Percentiles rank a stretch among this genome's conserved stretches.
These are phyloP conservation scores for Stylosanthes scabra DNA, from an alignment of 331 rosid genomes.

Conservation along the genomic window DNA sequence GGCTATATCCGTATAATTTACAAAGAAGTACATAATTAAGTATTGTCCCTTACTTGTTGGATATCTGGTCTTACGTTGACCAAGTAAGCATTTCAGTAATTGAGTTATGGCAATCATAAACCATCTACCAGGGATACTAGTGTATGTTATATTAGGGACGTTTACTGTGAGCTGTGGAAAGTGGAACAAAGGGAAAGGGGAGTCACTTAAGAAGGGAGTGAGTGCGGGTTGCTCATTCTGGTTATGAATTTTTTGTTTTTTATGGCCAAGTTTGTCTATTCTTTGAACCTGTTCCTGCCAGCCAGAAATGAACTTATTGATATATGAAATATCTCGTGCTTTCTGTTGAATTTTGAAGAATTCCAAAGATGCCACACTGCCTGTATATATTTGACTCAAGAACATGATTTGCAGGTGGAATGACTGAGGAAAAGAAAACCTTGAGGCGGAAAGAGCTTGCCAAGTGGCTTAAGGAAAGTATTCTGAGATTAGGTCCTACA, in stretches of 20 bases:
- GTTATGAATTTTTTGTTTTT: neutral
- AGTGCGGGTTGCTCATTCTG: constrained; percentile 22
- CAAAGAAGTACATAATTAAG: neutral
- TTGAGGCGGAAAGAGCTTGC: constrained; percentile 64
- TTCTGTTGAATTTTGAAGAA: constrained; percentile 27
- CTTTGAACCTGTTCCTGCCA: neutral
- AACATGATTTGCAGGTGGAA: constrained; percentile 68
- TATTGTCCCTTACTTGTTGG: neutral
- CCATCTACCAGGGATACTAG: neutral
- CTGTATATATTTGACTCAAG: constrained; percentile 30
- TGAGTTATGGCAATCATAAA: neutral
- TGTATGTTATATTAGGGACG: neutral
- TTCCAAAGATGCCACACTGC: constrained; percentile 1
- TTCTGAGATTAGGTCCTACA: constrained; percentile 53
- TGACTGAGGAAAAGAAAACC: constrained; percentile 84
- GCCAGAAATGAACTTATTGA: constrained; percentile 4
- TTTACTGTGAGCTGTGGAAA: constrained; percentile 8
- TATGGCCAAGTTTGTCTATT: constrained; percentile 6
- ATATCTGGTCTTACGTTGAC: constrained; percentile 9
- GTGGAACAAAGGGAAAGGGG: neutral
- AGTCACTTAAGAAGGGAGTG: constrained; percentile 2
- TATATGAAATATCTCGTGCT: constrained; percentile 10
- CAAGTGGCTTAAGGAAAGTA: constrained; percentile 54
- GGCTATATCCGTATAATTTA: no score
- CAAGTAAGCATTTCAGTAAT: constrained; percentile 2